phyloP scores from a whole-genome alignment of 495 filamentous ascomycete genomes.

The Lepidopterella palustris region DNA sequence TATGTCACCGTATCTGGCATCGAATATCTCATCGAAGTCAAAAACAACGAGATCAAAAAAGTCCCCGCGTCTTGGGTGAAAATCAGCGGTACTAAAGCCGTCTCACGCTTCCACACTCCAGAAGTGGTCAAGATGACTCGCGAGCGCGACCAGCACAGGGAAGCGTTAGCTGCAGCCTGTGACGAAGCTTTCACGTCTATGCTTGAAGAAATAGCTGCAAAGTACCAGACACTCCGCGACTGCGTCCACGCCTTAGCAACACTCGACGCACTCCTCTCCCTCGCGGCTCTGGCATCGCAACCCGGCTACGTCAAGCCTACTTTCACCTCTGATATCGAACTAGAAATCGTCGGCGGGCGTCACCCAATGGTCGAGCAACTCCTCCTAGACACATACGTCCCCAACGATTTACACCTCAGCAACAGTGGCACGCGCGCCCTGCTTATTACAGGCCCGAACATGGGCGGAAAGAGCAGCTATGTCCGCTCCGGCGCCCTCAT shows the following conservation, averaged over 20 bases:
- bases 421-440: conserved; percentile 61
- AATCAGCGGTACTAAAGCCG: conserved; percentile 86
- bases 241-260: conserved; percentile 78
- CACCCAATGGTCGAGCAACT: conserved; percentile 97
- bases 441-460: conserved; percentile 93
- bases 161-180: conserved; percentile 85
- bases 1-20: conserved; percentile 83
- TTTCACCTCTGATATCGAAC: conserved; percentile 62
- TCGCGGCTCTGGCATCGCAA: conserved; percentile 73
- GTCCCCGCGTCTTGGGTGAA: conserved; percentile 93
- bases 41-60: conserved; percentile 69
- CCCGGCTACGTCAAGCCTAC: conserved; percentile 87
- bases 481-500: conserved; percentile 89
- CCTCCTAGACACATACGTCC: conserved; percentile 80
- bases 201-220: conserved; percentile 62
- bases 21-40: conserved; percentile 89
- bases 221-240: conserved; percentile 86
- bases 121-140: conserved; percentile 74
- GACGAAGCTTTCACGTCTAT: conserved; percentile 73
- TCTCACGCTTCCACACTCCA: conserved; percentile 91
- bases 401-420: conserved; percentile 71
- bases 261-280: conserved; percentile 83
- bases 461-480: conserved; percentile 96
- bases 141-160: conserved; percentile 91
- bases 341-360: conserved; percentile 68